These are phyloP conservation scores for Bruguiera sexangula DNA, from an alignment of 345 rosid species.

Conservation along the genomic window DNA sequence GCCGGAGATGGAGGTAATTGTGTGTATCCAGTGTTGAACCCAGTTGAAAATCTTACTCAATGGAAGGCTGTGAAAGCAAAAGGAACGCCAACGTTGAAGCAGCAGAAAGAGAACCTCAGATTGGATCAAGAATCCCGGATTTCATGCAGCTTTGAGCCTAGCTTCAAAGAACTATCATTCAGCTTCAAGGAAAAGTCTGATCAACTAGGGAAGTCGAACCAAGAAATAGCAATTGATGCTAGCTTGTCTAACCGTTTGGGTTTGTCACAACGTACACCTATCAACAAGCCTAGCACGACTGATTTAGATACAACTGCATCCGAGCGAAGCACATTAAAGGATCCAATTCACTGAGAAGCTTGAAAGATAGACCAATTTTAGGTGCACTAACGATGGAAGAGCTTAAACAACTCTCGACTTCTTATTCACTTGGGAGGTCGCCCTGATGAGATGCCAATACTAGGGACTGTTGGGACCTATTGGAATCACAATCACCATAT, in stretches of 20 bases:
- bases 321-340: constrained; percentile 39
- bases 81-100: constrained; percentile 40
- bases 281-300: constrained; percentile 33
- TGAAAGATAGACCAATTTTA: constrained; percentile 80
- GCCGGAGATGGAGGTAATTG: constrained; percentile 46
- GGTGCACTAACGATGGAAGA: constrained; percentile 88
- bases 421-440: constrained; percentile 68
- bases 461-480: constrained; percentile 79
- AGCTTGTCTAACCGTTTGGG: constrained; percentile 91
- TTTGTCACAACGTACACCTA: constrained; percentile 53
- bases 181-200: constrained; percentile 39
- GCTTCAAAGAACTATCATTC: constrained; percentile 33
- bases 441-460: constrained; percentile 74
- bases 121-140: constrained; percentile 19
- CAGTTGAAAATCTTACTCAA: constrained; percentile 88
- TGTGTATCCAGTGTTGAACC: constrained; percentile 64
- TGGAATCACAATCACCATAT: constrained; percentile 48
- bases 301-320: constrained; percentile 30
- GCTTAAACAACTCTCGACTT: constrained; percentile 64
- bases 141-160: constrained; percentile 25
- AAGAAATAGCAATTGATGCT: constrained; percentile 62
- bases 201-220: constrained; percentile 39
- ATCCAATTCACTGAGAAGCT: constrained; percentile 47
- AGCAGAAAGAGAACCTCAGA: constrained; percentile 63
- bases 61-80: constrained; percentile 76